Percentiles rank a stretch among this genome's conserved stretches.
phyloP scores from a whole-genome alignment of 495 filamentous ascomycete species.

The Lasiosphaeria ovina region DNA sequence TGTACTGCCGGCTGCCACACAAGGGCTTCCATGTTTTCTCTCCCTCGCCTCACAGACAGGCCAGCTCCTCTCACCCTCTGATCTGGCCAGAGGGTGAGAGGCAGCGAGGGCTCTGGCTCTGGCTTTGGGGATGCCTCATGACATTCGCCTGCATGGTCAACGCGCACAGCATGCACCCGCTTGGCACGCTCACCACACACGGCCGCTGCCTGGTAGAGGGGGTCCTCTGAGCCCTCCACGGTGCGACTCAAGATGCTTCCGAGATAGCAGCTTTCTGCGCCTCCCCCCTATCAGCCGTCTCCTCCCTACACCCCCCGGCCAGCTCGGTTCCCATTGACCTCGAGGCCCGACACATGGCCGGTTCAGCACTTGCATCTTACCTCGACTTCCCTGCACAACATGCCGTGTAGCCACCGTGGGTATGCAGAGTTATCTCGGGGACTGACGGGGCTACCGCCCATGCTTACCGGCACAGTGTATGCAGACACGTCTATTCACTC shows the following conservation, averaged over 20 bases:
- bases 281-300: not conserved
- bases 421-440: not conserved
- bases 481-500: not conserved
- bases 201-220: conserved; percentile 2
- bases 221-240: not conserved
- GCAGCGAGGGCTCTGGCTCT: not conserved
- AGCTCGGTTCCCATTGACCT: not conserved
- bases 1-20: not conserved
- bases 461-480: not conserved
- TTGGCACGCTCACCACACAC: not conserved
- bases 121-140: not conserved
- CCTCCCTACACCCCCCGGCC: not conserved
- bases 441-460: not conserved
- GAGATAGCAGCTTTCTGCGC: conserved; percentile 1
- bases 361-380: not conserved
- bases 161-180: not conserved
- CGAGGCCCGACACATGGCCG: not conserved
- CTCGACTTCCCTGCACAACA: conserved; percentile 8
- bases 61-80: not conserved
- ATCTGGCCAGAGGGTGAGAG: not conserved
- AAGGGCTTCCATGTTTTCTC: not conserved
- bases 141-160: not conserved
- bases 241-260: not conserved
- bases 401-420: not conserved
- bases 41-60: not conserved